Percentiles rank a stretch among this genome's conserved stretches.
Conservation (phyloP, 371 early-diverging fungal genomes). For the Massospora cicadina region DNA sequence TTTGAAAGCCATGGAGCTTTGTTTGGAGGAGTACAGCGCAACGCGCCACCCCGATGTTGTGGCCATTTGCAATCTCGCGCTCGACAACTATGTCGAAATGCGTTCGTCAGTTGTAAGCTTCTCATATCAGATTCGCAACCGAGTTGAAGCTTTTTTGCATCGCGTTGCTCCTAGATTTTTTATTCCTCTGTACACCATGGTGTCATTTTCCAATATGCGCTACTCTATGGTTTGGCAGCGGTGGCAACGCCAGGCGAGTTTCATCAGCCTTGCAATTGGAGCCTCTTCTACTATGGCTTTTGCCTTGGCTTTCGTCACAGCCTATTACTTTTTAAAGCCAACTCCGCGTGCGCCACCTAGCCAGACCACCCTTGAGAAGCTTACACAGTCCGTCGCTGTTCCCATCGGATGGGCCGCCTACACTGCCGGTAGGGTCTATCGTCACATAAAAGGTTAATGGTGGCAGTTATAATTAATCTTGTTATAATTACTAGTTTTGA, state of each 20-base stretch:
- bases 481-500: too few relatives aligned
- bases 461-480: too few relatives aligned
- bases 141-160: slow-evolving; percentile 58
- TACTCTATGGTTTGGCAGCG: slow-evolving; percentile 54
- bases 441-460: neutral
- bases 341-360: neutral
- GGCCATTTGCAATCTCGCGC: slow-evolving; percentile 87
- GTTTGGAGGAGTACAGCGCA: slow-evolving; percentile 50
- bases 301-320: neutral
- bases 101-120: slow-evolving; percentile 56
- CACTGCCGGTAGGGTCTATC: neutral
- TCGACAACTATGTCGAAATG: slow-evolving; percentile 93
- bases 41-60: slow-evolving; percentile 58
- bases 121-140: slow-evolving; percentile 52
- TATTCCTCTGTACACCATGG: slow-evolving; percentile 92
- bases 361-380: neutral
- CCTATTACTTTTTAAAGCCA: neutral
- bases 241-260: slow-evolving; percentile 27
- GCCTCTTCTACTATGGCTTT: neutral
- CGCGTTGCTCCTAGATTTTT: slow-evolving; percentile 42
- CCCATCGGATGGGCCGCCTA: neutral
- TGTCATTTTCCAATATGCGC: slow-evolving; percentile 74
- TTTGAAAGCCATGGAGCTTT: slow-evolving; percentile 23
- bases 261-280: neutral
- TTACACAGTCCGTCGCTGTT: neutral